Evolutionary conservation across 2,329 filamentous ascomycete genomes (phyloP).

Genomic region (Sodiomyces alkalinus): DNA sequence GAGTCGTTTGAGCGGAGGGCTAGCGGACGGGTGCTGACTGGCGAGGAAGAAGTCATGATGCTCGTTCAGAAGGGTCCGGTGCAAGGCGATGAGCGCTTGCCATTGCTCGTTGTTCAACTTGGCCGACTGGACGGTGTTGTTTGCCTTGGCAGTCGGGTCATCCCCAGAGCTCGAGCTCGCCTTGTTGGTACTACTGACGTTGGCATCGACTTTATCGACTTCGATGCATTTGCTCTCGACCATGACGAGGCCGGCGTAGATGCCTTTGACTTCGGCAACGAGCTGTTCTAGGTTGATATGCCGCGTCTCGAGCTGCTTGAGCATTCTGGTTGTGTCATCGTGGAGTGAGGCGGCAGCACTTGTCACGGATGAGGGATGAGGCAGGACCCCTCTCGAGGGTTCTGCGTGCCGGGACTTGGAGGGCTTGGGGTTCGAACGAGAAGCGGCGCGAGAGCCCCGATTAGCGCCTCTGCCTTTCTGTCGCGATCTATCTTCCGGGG

Average conservation of each 20-base stretch:
- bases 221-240: constrained; percentile 81
- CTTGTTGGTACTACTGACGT: constrained; percentile 34
- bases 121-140: not conserved
- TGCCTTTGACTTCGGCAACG: constrained; percentile 66
- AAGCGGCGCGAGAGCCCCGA: no score
- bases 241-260: constrained; percentile 72
- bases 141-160: no score
- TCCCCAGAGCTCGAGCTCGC: no score
- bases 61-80: constrained; percentile 67
- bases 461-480: no score
- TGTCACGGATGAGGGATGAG: no score
- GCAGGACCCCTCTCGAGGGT: no score
- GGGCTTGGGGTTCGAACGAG: no score
- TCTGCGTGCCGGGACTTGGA: no score
- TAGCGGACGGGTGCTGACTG: constrained; percentile 70
- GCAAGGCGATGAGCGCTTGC: constrained; percentile 69
- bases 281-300: constrained; percentile 67
- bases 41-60: constrained; percentile 81
- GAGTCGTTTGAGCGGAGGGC: constrained; percentile 47
- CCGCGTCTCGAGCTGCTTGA: constrained; percentile 43
- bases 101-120: constrained; percentile 55
- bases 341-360: no score
- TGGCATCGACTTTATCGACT: no score
- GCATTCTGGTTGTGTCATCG: constrained; percentile 1
- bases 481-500: no score